phyloP scores from a whole-genome alignment of 768 basidiomycete genomes.

The Fomitopsis serialis region DNA sequence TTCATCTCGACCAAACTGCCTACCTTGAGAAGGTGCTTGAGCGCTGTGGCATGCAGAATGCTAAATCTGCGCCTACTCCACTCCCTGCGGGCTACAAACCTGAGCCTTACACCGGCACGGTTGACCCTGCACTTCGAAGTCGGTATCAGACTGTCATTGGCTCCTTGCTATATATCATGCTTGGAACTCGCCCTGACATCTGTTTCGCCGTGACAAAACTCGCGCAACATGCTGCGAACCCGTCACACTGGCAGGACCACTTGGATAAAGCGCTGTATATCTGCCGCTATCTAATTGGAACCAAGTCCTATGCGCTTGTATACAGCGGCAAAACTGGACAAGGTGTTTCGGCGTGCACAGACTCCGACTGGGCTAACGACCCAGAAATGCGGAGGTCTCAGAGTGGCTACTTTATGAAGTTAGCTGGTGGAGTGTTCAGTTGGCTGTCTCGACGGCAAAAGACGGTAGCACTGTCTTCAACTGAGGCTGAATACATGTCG shows the following conservation, averaged over 20 bases:
- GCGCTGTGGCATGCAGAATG: slow-evolving; percentile 9
- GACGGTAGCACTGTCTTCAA: slow-evolving; percentile 1
- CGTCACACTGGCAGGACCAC: slow-evolving; percentile 14
- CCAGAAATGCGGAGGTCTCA: neutral
- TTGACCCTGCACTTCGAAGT: neutral
- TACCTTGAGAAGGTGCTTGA: slow-evolving; percentile 2
- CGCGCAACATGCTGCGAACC: slow-evolving; percentile 28
- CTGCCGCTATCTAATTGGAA: slow-evolving; percentile 2
- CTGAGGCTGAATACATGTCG: slow-evolving; percentile 5
- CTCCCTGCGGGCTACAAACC: slow-evolving; percentile 8
- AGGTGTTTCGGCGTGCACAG: neutral
- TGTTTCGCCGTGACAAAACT: slow-evolving; percentile 29
- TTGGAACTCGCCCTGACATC: slow-evolving; percentile 34
- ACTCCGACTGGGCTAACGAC: slow-evolving; percentile 7
- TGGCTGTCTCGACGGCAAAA: slow-evolving; percentile 3
- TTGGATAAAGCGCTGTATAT: neutral
- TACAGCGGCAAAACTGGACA: neutral
- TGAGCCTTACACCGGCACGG: neutral
- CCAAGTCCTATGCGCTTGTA: neutral
- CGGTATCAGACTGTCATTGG: slow-evolving; percentile 4
- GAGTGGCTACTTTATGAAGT: slow-evolving; percentile 2
- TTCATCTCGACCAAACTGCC: slow-evolving; percentile 7
- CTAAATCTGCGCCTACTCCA: slow-evolving; percentile 6
- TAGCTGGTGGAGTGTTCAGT: slow-evolving; percentile 1
- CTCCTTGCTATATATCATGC: slow-evolving; percentile 7